These are phyloP conservation scores for Vickermania ingenoplastis DNA, from an alignment of 208 protist species.

Conservation along the genomic window DNA sequence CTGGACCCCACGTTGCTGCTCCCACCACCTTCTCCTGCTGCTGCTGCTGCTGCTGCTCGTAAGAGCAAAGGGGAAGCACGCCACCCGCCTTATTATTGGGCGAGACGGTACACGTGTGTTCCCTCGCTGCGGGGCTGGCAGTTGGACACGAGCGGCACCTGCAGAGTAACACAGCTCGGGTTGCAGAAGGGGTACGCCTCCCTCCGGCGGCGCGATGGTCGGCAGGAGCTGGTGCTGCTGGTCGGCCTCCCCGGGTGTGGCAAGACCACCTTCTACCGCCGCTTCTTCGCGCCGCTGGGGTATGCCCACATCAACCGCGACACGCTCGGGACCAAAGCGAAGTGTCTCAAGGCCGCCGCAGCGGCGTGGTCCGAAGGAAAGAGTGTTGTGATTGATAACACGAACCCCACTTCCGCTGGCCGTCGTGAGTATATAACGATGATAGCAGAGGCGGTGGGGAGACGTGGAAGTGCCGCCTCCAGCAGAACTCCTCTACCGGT, in stretches of 20 bases:
- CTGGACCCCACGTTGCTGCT: too few relatives aligned
- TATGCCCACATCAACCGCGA: constrained; percentile 81
- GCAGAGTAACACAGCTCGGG: neutral
- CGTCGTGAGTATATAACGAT: constrained; percentile 56
- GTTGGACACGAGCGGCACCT: constrained; percentile 2
- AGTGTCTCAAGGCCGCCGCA: constrained; percentile 37
- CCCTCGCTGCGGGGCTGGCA: constrained; percentile 7
- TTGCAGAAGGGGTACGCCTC: too few relatives aligned
- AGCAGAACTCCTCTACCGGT: too few relatives aligned
- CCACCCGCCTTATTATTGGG: too few relatives aligned
- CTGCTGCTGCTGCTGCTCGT: constrained; percentile 31
- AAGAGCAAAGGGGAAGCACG: too few relatives aligned
- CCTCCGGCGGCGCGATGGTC: neutral
- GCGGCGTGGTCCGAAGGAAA: constrained; percentile 36
- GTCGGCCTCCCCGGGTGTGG: constrained; percentile 79
- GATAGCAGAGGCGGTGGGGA: constrained; percentile 12
- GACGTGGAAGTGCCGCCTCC: neutral
- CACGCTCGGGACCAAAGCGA: constrained; percentile 55
- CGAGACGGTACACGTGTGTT: constrained; percentile 33
- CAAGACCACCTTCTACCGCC: constrained; percentile 84
- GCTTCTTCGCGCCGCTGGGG: constrained; percentile 67
- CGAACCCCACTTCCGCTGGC: constrained; percentile 51
- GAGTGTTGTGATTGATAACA: constrained; percentile 89
- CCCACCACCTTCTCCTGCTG: constrained; percentile 25
- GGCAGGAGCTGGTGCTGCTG: constrained; percentile 82